phyloP scores from a whole-genome alignment of 176 grass and related monocot genomes.

The Elymus sibiricus region DNA sequence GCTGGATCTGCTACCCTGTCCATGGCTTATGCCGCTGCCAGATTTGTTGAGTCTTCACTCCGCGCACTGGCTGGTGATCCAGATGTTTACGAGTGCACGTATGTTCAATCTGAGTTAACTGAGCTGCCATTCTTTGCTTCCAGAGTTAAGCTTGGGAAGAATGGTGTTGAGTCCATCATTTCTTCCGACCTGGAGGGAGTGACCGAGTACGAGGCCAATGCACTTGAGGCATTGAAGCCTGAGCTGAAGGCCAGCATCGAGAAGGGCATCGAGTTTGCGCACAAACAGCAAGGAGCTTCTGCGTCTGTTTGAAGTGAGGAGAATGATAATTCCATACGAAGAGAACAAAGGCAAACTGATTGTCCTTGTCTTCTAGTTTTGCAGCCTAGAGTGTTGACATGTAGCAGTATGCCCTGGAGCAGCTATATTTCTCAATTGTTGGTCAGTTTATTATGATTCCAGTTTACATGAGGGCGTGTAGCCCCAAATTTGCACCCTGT shows the following conservation, averaged over 20 bases:
- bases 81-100: conserved; percentile 87
- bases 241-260: conserved; percentile 82
- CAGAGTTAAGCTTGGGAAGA: conserved; percentile 79
- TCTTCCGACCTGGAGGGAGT: conserved; percentile 53
- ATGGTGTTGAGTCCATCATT: conserved; percentile 58
- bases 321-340: background rate
- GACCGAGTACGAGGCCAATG: conserved; percentile 60
- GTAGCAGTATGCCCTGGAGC: conserved; percentile 22
- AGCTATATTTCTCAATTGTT: background rate
- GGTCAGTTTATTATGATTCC: conserved; percentile 17
- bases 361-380: conserved; percentile 42
- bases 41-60: conserved; percentile 73
- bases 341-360: conserved; percentile 24
- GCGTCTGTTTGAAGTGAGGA: conserved; percentile 53
- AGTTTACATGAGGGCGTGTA: background rate
- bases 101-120: conserved; percentile 56
- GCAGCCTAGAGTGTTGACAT: conserved; percentile 30
- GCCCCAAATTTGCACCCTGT: background rate
- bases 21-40: conserved; percentile 80
- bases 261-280: conserved; percentile 57
- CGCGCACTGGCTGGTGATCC: conserved; percentile 61
- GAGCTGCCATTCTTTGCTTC: conserved; percentile 80
- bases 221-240: conserved; percentile 61
- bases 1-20: conserved; percentile 88
- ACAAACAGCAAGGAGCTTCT: conserved; percentile 43